Evolutionary conservation across 768 basidiomycete genomes (phyloP), one percentile per base, ranked within the genome.

Genomic region (Pleurotus tuber-regium): DNA sequence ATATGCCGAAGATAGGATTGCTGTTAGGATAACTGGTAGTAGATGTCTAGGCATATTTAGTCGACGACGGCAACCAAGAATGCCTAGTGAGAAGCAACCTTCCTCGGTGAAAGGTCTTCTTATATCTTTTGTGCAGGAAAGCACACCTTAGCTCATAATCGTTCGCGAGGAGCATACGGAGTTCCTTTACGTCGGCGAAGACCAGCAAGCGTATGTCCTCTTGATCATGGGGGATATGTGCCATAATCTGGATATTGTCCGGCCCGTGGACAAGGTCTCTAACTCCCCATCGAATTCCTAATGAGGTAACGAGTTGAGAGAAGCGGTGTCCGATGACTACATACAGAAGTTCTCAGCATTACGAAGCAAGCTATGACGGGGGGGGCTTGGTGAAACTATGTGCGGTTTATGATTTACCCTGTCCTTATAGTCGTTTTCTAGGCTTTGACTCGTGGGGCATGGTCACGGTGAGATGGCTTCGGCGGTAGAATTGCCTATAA

Each of bases 1-100:
- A 36, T 50, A 39, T 19, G 43, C 47, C 10, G 16, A 16, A 11
- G 44, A 24, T 31, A 56, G 6, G 51, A 12, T 24, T 30, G 59
- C 31, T 30, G 29, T 24, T 29, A 57, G 25, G 36, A 36, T 26
- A 56, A 49, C n/a, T 53, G 33, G 25, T 31, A 54, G 28, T 8
- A 28, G 43, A 44, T 48, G 38, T 24, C 43, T 49, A 5, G n/a
- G 36, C n/a, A 38, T 38, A 38, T 38, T 11, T 6, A 16, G 19
- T 38, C 8, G 7, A 18, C n/a, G n/a, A 38, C 6, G 14, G n/a
- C 6, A 8, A 7, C 6, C 12, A 16, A 11, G 19, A 14, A n/a
- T 38, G 36, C 6, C 36, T 11, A 18, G 8, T 5, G 5, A 16
- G n/a, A 5, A n/a, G n/a, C n/a, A n/a, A n/a, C n/a, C n/a, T n/a